Conservation (phyloP, 140 eudicot species). For the Eryngium alpinum region DNA sequence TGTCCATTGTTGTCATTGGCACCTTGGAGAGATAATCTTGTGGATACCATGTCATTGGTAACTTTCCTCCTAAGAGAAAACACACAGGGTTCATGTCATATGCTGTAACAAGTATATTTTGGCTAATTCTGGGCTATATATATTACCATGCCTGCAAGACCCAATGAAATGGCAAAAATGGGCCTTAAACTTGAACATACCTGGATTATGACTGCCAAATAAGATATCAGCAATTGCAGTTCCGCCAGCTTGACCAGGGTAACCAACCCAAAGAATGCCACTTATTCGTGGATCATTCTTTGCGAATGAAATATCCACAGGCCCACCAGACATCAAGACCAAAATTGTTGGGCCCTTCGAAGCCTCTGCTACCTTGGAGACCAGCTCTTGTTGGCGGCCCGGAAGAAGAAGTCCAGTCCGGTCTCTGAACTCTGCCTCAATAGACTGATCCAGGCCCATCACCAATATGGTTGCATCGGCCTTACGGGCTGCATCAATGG, state of each 20-base stretch:
- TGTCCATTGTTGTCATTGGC: conserved; percentile 68
- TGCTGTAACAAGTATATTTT: background rate
- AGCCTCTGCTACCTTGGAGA: conserved; percentile 47
- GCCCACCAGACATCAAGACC: conserved; percentile 61
- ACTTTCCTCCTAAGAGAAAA: conserved; percentile 45
- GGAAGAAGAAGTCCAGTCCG: conserved; percentile 50
- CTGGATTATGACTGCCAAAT: conserved; percentile 58
- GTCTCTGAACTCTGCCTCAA: conserved; percentile 56
- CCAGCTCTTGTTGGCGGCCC: conserved; percentile 51
- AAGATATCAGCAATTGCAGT: conserved; percentile 59
- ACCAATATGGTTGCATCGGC: conserved; percentile 56
- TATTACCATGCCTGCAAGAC: background rate
- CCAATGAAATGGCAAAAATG: background rate
- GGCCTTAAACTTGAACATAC: conserved; percentile 8
- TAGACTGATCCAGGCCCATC: conserved; percentile 58
- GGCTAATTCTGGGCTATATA: no score
- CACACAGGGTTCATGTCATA: background rate
- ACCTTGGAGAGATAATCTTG: conserved; percentile 48
- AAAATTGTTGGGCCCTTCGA: conserved; percentile 51
- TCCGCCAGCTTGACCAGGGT: conserved; percentile 71
- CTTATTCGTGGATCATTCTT: conserved; percentile 30
- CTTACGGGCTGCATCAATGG: conserved; percentile 41
- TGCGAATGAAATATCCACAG: conserved; percentile 54
- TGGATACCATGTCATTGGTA: conserved; percentile 68
- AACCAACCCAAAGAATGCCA: conserved; percentile 59